Conservation (phyloP, 2,329 filamentous ascomycete genomes). For the Verticillium nubilum region DNA sequence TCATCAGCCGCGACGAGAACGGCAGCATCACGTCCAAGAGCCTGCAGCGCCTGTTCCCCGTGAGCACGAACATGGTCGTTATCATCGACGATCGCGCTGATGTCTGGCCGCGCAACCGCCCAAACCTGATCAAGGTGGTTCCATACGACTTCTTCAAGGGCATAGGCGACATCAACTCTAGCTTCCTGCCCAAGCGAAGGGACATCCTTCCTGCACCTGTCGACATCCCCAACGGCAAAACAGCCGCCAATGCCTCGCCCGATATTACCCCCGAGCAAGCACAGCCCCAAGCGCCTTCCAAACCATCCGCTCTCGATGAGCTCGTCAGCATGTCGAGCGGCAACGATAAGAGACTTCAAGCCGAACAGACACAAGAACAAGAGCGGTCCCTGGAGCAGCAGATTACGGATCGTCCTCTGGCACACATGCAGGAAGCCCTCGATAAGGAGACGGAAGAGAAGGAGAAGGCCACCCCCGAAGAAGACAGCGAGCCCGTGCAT, state of each 20-base stretch:
- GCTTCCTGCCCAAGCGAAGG: conserved; percentile 79
- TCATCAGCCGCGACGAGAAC: conserved; percentile 95
- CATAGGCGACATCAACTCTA: conserved; percentile 97
- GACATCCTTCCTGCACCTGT: conserved; percentile 35
- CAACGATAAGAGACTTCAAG: conserved; percentile 61
- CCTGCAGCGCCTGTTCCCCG: conserved; percentile 84
- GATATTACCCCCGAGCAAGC: neutral
- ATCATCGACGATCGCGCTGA: conserved; percentile 97
- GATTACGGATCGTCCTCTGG: conserved; percentile 77
- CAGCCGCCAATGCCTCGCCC: conserved; percentile 10
- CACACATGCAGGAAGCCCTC: conserved; percentile 88
- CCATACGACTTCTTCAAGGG: conserved; percentile 98
- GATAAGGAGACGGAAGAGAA: conserved; percentile 75
- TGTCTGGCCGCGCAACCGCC: conserved; percentile 86
- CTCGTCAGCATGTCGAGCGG: conserved; percentile 70
- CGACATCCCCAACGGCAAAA: conserved; percentile 14
- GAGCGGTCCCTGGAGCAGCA: conserved; percentile 85
- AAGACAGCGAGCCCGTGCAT: conserved; percentile 21
- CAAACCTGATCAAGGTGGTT: conserved; percentile 89
- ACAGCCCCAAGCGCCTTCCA: conserved; percentile 14
- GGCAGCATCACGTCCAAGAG: conserved; percentile 89
- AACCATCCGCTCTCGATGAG: conserved; percentile 57
- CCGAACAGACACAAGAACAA: conserved; percentile 77
- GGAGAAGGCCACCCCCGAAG: conserved; percentile 41
- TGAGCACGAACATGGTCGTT: conserved; percentile 98